phyloP scores from a whole-genome alignment of 179 eudicot genomes.

The Carnegiea gigantea region DNA sequence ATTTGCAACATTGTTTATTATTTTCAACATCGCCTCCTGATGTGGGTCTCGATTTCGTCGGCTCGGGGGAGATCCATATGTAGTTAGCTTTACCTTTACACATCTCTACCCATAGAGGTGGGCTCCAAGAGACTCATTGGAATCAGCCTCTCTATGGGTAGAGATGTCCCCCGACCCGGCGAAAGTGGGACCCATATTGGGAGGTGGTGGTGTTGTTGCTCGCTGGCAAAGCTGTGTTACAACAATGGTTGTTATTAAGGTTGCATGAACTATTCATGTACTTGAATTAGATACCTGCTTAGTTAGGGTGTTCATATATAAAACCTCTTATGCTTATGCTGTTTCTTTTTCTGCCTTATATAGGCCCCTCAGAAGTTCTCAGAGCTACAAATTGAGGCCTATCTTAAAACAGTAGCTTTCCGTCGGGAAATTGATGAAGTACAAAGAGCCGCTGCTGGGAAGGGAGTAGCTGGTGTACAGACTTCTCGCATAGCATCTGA shows the following conservation, averaged over 20 bases:
- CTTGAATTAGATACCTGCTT: background rate
- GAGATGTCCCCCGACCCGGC: too few species aligned
- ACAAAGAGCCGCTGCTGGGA: slow-evolving; percentile 85
- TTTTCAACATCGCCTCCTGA: too few species aligned
- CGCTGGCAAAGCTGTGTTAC: background rate
- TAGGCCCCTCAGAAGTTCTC: slow-evolving; percentile 92
- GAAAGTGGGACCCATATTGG: too few species aligned
- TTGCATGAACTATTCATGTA: background rate
- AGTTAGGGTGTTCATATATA: background rate
- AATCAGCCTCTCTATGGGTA: too few species aligned
- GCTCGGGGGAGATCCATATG: too few species aligned
- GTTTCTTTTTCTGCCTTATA: slow-evolving; percentile 17
- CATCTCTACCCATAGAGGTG: too few species aligned
- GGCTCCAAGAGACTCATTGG: too few species aligned
- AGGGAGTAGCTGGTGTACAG: slow-evolving; percentile 83
- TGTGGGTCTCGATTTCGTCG: too few species aligned
- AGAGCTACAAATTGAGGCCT: slow-evolving; percentile 91
- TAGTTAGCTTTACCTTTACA: too few species aligned
- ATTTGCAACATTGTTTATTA: background rate
- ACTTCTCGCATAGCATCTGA: slow-evolving; percentile 98
- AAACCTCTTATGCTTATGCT: background rate
- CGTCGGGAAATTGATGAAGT: slow-evolving; percentile 95
- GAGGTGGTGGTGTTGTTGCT: background rate
- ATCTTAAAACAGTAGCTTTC: slow-evolving; percentile 97
- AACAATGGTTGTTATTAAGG: background rate